phyloP scores from a whole-genome alignment of 2,329 filamentous ascomycete species.

The Colletotrichum cereale region DNA sequence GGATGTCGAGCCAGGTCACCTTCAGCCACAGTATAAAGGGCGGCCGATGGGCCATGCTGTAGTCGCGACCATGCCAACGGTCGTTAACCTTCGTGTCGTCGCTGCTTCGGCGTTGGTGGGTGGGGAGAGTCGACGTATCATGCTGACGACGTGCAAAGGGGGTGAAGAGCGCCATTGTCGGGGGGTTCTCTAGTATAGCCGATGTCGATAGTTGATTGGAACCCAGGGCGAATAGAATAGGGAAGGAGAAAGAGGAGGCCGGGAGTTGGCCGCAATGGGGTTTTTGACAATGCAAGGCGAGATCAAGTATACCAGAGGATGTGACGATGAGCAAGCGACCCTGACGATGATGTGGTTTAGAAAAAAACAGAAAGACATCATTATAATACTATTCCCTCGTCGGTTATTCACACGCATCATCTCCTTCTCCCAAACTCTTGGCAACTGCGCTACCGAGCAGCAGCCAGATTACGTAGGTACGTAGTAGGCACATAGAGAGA shows the following conservation, averaged over 20 bases:
- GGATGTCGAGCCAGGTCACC: slow-evolving; percentile 74
- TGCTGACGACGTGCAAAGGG: slow-evolving; percentile 17
- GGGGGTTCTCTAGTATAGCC: background rate
- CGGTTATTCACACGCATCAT: background rate
- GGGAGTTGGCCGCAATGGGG: too few species aligned
- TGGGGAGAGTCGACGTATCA: background rate
- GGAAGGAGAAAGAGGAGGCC: background rate
- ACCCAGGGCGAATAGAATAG: too few species aligned
- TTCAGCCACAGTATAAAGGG: slow-evolving; percentile 79
- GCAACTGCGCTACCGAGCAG: background rate
- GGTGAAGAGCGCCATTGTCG: slow-evolving; percentile 22
- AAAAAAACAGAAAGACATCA: background rate
- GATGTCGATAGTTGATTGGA: background rate
- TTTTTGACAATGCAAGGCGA: background rate
- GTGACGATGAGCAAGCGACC: background rate
- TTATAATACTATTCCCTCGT: background rate
- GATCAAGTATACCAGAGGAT: background rate
- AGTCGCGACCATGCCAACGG: slow-evolving; percentile 38
- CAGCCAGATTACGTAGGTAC: slow-evolving; percentile 3
- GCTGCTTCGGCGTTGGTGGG: slow-evolving; percentile 25
- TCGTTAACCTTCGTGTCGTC: slow-evolving; percentile 27
- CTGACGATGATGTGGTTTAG: background rate
- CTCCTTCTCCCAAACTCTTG: background rate
- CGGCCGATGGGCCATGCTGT: slow-evolving; percentile 64
- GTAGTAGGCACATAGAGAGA: background rate